Conservation (phyloP, 495 filamentous ascomycete species). For the Apodospora peruviana region DNA sequence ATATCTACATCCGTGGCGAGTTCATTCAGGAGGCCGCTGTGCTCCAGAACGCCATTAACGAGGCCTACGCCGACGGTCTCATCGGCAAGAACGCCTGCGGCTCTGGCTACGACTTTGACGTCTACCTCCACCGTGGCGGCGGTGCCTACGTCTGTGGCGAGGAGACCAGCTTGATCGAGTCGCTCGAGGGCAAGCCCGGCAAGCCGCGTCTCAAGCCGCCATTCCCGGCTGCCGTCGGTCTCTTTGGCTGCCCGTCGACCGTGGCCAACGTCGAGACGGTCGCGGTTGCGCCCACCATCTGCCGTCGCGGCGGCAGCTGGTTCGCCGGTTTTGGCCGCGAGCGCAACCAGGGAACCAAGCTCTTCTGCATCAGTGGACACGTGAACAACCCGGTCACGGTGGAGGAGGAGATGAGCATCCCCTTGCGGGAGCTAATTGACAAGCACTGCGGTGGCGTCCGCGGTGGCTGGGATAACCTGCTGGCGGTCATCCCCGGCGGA, state of each 20-base stretch:
- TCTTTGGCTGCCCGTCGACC: conserved; percentile 96
- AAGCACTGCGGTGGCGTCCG: conserved; percentile 95
- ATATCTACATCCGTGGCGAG: conserved; percentile 99
- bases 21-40: conserved; percentile 97
- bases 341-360: conserved; percentile 92
- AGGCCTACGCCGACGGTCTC: conserved; percentile 87
- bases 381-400: conserved; percentile 98
- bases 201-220: conserved; percentile 98
- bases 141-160: conserved; percentile 98
- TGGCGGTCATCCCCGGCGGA: conserved; percentile 91
- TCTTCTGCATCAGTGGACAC: conserved; percentile 97
- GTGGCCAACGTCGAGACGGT: conserved; percentile 98
- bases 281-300: conserved; percentile 92
- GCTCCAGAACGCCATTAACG: conserved; percentile 90
- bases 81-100: conserved; percentile 98
- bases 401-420: conserved; percentile 98
- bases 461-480: conserved; percentile 96
- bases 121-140: conserved; percentile 93
- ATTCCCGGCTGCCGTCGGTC: conserved; percentile 93
- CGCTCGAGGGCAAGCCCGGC: conserved; percentile 94
- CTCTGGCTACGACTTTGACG: conserved; percentile 94
- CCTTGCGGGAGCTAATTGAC: conserved; percentile 89
- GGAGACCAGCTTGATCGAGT: conserved; percentile 96
- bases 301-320: conserved; percentile 86
- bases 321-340: conserved; percentile 91